A percentile compares a stretch with the other conserved stretches of the same genome.
phyloP scores from a whole-genome alignment of 164 flowering plant genomes.

The Aristolochia contorta region DNA sequence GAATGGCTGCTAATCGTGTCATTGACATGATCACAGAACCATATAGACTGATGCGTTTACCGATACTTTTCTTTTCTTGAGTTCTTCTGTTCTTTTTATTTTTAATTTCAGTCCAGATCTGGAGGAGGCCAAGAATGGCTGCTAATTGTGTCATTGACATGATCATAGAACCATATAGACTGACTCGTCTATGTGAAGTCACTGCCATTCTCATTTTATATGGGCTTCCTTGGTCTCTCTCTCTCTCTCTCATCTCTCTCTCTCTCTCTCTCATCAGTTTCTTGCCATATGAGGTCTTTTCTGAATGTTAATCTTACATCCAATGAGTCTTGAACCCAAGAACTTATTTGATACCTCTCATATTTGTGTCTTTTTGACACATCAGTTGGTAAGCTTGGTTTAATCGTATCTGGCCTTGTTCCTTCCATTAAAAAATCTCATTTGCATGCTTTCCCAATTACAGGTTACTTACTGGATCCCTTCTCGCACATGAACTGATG shows the following conservation, averaged over 20 bases:
- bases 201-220: conserved; percentile 92
- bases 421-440: background rate
- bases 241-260: conserved; percentile 17
- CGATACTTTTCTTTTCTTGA: conserved; percentile 1
- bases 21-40: conserved; percentile 84
- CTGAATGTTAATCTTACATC: background rate
- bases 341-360: too few relatives aligned
- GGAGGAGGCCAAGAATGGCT: conserved; percentile 61
- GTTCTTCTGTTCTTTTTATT: background rate
- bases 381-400: too few relatives aligned
- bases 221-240: conserved; percentile 92
- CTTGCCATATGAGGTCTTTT: background rate
- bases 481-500: conserved; percentile 98
- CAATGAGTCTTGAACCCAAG: background rate
- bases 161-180: conserved; percentile 74
- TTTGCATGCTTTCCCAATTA: background rate
- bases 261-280: background rate
- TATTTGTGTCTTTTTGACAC: too few relatives aligned
- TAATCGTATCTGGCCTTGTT: too few relatives aligned
- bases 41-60: conserved; percentile 5
- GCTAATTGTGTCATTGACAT: conserved; percentile 59
- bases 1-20: conserved; percentile 46
- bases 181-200: conserved; percentile 83
- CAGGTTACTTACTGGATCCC: conserved; percentile 93
- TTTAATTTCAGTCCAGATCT: conserved; percentile 26